A percentile compares a stretch with the other conserved stretches of the same genome.
Evolutionary conservation across 164 flowering plant species (phyloP).

Genomic region (Aristolochia fimbriata): DNA sequence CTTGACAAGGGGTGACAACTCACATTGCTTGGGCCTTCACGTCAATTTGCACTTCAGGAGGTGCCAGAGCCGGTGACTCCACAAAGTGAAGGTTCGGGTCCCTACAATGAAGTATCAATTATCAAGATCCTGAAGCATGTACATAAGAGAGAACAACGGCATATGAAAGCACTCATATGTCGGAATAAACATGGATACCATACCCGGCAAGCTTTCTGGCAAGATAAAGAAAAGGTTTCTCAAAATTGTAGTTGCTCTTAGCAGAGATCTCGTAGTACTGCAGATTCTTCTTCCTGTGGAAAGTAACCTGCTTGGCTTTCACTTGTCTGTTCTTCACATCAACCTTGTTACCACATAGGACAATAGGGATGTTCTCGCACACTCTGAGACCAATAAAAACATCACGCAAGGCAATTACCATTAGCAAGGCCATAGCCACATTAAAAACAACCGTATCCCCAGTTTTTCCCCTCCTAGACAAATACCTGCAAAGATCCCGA

Average conservation of each 20-base stretch:
- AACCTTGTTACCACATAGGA: constrained; percentile 78
- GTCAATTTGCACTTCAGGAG: constrained; percentile 23
- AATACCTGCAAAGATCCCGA: constrained; percentile 27
- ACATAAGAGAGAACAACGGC: too few relatives aligned
- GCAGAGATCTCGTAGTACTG: constrained; percentile 81
- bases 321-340: constrained; percentile 85
- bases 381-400: constrained; percentile 27
- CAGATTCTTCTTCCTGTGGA: constrained; percentile 72
- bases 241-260: constrained; percentile 78
- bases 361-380: constrained; percentile 72
- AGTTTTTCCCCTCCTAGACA: neutral
- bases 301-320: constrained; percentile 77
- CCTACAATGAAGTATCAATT: constrained; percentile 4
- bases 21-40: constrained; percentile 14
- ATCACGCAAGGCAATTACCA: neutral
- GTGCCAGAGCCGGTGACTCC: constrained; percentile 20
- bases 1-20: neutral
- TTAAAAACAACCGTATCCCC: too few relatives aligned
- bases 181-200: too few relatives aligned
- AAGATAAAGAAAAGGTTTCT: constrained; percentile 73
- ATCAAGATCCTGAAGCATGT: too few relatives aligned
- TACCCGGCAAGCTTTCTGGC: constrained; percentile 83
- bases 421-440: neutral
- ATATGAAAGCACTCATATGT: neutral
- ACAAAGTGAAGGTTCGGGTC: constrained; percentile 22